Evolutionary conservation across 495 filamentous ascomycete species (phyloP), one percentile per base, ranked within the genome.

Genomic region (Penicillium lagena): DNA sequence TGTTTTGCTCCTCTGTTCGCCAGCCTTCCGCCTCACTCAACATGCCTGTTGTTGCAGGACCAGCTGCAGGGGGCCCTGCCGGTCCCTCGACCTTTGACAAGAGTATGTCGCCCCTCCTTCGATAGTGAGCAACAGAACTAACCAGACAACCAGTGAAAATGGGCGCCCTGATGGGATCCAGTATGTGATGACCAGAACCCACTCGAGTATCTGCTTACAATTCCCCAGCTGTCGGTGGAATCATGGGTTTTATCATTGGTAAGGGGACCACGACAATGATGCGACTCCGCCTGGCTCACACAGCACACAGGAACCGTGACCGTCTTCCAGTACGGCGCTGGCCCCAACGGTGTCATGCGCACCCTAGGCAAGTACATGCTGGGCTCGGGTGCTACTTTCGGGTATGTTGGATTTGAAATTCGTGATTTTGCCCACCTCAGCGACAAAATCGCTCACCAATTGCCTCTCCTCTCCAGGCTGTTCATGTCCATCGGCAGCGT

Each of bases 401-500:
- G 93, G 93, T 97, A 77, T 40, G 80, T 51, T 43, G 32, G 35
- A 42, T 14, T 41, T 35, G 32, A 0, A 34, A 7, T 34, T 9
- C 9, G 2, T 11, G 32, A 12, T 34, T 1, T 7, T 34, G 22
- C 22, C 22, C 22, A 22, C 22, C 15, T 17, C 3, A 22, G 22
- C 3, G 6, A 22, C 22, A 4, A 22, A 22, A 22, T 22, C 22
- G 4, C 22, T 22, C 2, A 22, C 22, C 4, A 22, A 22, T 22
- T 22, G 22, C 17, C 45, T 41, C 30, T 46, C 6, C 17, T 27
- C 31, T 29, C 32, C 42, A 98, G 93, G 14, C 95, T 96, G 67
- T 98, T 98, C 77, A 98, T 98, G 93, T 90, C 86, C 32, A 96
- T 98, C 56, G 93, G 93, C 49, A 95, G 87, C 52, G 89, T 91